Evolutionary conservation across 225 moss, liverwort and hornwort species (phyloP).

Genomic region (Neckera pumila): DNA sequence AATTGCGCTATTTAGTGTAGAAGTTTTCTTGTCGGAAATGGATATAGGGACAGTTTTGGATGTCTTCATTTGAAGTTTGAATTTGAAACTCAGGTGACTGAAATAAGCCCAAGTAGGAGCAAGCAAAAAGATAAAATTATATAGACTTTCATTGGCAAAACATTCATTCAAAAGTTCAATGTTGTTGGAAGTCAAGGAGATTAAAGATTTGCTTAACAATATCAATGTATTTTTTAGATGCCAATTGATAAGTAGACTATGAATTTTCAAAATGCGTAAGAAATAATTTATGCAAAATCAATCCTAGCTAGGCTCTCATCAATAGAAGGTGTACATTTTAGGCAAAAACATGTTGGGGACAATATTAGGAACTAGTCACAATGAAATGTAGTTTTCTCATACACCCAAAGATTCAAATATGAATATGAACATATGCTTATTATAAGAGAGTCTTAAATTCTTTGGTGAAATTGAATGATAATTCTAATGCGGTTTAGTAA

Average conservation of each 20-base stretch:
- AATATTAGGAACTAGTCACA: not conserved
- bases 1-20: too few species aligned
- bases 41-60: accelerated
- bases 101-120: accelerated
- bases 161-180: accelerated
- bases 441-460: not conserved
- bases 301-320: accelerated
- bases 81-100: accelerated
- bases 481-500: too few species aligned
- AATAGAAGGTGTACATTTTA: accelerated
- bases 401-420: not conserved
- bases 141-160: too few species aligned
- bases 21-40: too few species aligned
- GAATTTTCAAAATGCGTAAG: accelerated
- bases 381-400: too few species aligned
- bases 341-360: accelerated
- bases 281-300: not conserved
- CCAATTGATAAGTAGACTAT: accelerated
- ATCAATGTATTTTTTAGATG: accelerated
- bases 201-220: not conserved
- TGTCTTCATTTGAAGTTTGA: too few species aligned
- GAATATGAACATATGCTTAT: accelerated
- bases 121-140: too few species aligned
- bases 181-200: accelerated
- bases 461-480: not conserved